phyloP scores from a whole-genome alignment of 352 stramenopile species.

The Pythium guiyangense region DNA sequence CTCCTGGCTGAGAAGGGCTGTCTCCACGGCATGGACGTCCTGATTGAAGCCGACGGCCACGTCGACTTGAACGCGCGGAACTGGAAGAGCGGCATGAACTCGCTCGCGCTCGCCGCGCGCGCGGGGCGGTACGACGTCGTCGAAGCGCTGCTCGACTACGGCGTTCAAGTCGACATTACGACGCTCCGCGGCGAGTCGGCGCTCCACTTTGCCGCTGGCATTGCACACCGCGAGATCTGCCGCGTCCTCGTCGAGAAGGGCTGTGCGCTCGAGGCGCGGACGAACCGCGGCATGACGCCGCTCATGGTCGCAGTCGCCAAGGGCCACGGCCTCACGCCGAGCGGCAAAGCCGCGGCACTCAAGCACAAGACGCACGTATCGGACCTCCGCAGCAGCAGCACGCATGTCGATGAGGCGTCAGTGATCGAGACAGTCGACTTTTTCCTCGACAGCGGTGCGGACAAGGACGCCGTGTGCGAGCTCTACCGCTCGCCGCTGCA shows the following conservation, averaged over 20 bases:
- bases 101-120: constrained; percentile 64
- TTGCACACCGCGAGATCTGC: constrained; percentile 55
- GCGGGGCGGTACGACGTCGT: constrained; percentile 62
- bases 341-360: constrained; percentile 21
- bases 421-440: constrained; percentile 71
- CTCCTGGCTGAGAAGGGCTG: constrained; percentile 68
- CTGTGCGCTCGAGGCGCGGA: constrained; percentile 63
- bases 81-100: constrained; percentile 77
- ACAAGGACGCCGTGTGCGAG: constrained; percentile 58
- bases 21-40: constrained; percentile 62
- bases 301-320: constrained; percentile 70
- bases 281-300: constrained; percentile 61
- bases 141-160: constrained; percentile 83
- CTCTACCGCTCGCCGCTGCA: constrained; percentile 70
- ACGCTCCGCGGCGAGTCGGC: constrained; percentile 70
- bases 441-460: constrained; percentile 56
- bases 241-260: constrained; percentile 69
- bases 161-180: constrained; percentile 53
- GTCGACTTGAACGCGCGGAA: constrained; percentile 74
- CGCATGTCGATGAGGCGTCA: constrained; percentile 42
- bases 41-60: constrained; percentile 66
- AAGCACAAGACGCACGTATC: constrained; percentile 22
- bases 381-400: constrained; percentile 40
- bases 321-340: constrained; percentile 31
- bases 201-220: constrained; percentile 75